phyloP scores from a whole-genome alignment of 495 filamentous ascomycete species.

The Lophium mytilinum region DNA sequence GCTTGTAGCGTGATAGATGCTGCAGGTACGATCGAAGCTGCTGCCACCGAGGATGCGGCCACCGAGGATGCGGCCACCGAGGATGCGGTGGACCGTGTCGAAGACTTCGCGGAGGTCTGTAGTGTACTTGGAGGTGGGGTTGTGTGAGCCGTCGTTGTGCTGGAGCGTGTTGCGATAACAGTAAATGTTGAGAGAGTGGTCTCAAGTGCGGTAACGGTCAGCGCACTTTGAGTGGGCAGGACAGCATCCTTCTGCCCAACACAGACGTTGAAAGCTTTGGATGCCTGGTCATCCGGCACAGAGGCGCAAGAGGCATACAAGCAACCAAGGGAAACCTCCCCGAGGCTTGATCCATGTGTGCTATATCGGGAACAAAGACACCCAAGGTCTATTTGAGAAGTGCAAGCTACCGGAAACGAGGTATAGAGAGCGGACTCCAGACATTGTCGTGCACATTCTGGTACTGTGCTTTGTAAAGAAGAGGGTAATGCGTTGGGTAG shows the following conservation, averaged over 20 bases:
- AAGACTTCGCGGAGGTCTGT: background rate
- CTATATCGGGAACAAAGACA: slow-evolving; percentile 27
- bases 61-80: background rate
- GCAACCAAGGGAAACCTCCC: slow-evolving; percentile 24
- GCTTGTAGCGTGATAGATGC: slow-evolving; percentile 1
- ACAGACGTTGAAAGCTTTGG: slow-evolving; percentile 23
- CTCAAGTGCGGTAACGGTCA: slow-evolving; percentile 10
- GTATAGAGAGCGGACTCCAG: slow-evolving; percentile 9
- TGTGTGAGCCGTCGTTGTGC: background rate
- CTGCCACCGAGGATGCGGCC: background rate
- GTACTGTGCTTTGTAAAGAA: slow-evolving; percentile 12
- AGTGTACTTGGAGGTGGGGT: too few relatives aligned
- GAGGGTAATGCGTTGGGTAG: slow-evolving; percentile 6
- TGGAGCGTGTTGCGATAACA: background rate
- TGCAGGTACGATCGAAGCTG: background rate
- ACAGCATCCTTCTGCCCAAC: slow-evolving; percentile 20
- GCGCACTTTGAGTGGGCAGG: slow-evolving; percentile 14
- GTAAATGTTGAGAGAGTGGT: background rate
- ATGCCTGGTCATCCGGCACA: slow-evolving; percentile 1
- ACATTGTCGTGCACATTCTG: slow-evolving; percentile 26
- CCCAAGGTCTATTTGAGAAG: slow-evolving; percentile 7
- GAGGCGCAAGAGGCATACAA: slow-evolving; percentile 20
- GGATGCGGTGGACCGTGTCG: background rate
- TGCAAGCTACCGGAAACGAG: slow-evolving; percentile 17
- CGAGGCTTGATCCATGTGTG: slow-evolving; percentile 17